phyloP scores from a whole-genome alignment of 208 protist species.

The Wallacemonas sp. region DNA sequence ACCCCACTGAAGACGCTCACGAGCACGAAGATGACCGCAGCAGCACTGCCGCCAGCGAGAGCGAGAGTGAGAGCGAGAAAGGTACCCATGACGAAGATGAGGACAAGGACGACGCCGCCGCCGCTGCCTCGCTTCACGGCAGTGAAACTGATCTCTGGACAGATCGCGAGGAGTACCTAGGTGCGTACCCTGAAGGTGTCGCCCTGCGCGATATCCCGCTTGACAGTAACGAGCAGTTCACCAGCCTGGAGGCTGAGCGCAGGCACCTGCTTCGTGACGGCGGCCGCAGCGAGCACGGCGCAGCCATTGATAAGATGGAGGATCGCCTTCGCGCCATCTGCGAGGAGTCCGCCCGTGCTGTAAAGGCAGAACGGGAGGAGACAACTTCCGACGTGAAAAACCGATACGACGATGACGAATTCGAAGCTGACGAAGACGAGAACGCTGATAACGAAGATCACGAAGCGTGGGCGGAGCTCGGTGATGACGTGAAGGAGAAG shows the following conservation, averaged over 20 bases:
- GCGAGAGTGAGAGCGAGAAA: background rate
- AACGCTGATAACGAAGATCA: constrained; percentile 10
- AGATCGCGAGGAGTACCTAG: constrained; percentile 25
- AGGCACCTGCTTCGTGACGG: background rate
- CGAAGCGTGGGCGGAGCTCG: constrained; percentile 18
- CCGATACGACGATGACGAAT: constrained; percentile 37
- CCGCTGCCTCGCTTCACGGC: constrained; percentile 16
- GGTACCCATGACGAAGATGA: background rate
- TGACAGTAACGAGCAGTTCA: constrained; percentile 30
- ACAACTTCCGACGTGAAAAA: background rate
- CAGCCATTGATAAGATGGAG: constrained; percentile 32
- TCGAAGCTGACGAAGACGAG: constrained; percentile 26
- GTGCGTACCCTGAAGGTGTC: constrained; percentile 30
- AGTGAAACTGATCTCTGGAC: constrained; percentile 20
- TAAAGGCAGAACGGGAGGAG: constrained; percentile 18
- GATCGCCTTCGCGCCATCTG: constrained; percentile 24
- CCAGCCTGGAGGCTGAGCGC: constrained; percentile 1
- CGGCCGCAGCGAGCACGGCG: constrained; percentile 9
- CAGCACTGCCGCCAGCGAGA: background rate
- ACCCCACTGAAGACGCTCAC: background rate
- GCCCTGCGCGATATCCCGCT: constrained; percentile 24
- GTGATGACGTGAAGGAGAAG: constrained; percentile 16
- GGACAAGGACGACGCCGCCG: constrained; percentile 14
- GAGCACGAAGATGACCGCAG: constrained; percentile 16
- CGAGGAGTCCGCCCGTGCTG: constrained; percentile 18